Evolutionary conservation across 2,329 filamentous ascomycete genomes (phyloP).

Genomic region (Pestalotiopsis sp.): DNA sequence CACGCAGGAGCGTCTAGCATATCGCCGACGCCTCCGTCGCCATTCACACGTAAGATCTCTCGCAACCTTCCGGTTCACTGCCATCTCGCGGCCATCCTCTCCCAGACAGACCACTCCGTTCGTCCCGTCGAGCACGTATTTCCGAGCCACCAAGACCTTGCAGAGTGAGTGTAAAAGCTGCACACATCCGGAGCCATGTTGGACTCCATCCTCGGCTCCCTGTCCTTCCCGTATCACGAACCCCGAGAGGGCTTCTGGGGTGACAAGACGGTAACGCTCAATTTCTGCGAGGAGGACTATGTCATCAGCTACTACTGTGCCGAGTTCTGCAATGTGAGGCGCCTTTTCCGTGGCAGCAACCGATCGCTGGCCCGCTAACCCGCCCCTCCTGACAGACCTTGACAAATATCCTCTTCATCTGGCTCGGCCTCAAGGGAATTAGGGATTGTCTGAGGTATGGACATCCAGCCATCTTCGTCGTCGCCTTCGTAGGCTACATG

Average conservation of each 20-base stretch:
- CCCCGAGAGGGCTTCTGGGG: slow-evolving; percentile 60
- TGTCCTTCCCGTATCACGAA: slow-evolving; percentile 31
- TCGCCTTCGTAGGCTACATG: slow-evolving; percentile 58
- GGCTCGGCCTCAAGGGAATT: slow-evolving; percentile 74
- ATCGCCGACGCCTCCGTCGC: background rate
- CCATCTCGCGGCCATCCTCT: background rate
- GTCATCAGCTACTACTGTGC: slow-evolving; percentile 74
- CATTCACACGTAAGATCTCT: background rate
- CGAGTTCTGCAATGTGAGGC: slow-evolving; percentile 66
- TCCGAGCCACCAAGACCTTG: background rate
- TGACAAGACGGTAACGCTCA: slow-evolving; percentile 69
- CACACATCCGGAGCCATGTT: slow-evolving; percentile 17
- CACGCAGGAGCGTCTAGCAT: background rate
- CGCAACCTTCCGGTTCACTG: background rate
- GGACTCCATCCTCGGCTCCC: slow-evolving; percentile 11
- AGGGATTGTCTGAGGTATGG: slow-evolving; percentile 68
- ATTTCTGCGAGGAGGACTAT: slow-evolving; percentile 79
- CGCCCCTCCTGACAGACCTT: slow-evolving; percentile 54
- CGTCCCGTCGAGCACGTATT: background rate
- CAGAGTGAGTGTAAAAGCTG: background rate
- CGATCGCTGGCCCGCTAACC: background rate
- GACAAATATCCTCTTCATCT: slow-evolving; percentile 82
- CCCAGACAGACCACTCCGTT: background rate
- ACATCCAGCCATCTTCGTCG: slow-evolving; percentile 74
- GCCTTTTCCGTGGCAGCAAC: background rate